Evolutionary conservation across 2,329 filamentous ascomycete genomes (phyloP).

Genomic region (Penicillium sp.): DNA sequence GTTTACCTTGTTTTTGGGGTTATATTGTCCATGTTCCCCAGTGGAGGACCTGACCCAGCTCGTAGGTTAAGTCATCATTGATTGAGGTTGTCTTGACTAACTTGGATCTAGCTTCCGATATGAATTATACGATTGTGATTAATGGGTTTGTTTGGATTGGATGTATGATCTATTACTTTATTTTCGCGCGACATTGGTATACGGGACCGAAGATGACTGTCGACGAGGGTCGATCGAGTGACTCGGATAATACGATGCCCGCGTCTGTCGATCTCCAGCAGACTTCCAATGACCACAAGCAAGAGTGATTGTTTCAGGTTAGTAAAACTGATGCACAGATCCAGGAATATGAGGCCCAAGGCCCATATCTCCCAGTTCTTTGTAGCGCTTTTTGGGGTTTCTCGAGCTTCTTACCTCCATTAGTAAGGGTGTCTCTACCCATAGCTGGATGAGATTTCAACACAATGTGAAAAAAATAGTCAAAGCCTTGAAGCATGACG

Average conservation of each 20-base stretch:
- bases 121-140: slow-evolving; percentile 67
- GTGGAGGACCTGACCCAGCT: slow-evolving; percentile 54
- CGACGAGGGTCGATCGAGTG: slow-evolving; percentile 21
- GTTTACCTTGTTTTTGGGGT: slow-evolving; percentile 58
- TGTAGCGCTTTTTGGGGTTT: too few relatives aligned
- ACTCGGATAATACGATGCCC: not conserved
- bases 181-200: slow-evolving; percentile 62
- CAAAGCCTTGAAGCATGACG: too few relatives aligned
- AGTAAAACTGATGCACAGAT: not conserved
- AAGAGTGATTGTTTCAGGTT: not conserved
- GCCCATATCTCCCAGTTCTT: too few relatives aligned
- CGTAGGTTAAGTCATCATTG: slow-evolving; percentile 28
- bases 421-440: too few relatives aligned
- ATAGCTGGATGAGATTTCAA: too few relatives aligned
- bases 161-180: slow-evolving; percentile 56
- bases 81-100: not conserved
- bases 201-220: slow-evolving; percentile 61
- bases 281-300: not conserved
- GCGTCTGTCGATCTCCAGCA: not conserved
- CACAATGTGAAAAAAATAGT: too few relatives aligned
- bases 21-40: slow-evolving; percentile 60
- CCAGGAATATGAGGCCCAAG: not conserved
- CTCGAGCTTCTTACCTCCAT: too few relatives aligned
- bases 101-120: slow-evolving; percentile 40
- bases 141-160: slow-evolving; percentile 61